Conservation (phyloP, 148 eudicot genomes). For the Fagopyrum tataricum region DNA sequence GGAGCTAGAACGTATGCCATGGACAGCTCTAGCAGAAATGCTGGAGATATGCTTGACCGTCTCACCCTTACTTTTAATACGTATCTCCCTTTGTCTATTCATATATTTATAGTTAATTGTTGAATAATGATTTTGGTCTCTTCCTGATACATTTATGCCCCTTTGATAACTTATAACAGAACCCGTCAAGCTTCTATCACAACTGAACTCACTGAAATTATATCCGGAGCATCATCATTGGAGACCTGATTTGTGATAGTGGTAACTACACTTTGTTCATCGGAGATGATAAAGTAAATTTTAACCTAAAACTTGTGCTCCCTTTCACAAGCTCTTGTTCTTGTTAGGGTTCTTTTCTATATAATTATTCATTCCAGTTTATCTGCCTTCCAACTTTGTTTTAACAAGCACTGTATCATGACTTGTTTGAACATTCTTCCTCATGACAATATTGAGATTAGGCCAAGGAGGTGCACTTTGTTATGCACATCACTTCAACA, state of each 20-base stretch:
- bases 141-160: neutral
- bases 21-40: conserved; percentile 63
- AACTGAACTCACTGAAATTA: conserved; percentile 12
- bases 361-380: neutral
- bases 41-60: conserved; percentile 28
- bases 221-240: conserved; percentile 13
- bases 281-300: neutral
- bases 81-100: neutral
- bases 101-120: neutral
- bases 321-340: neutral
- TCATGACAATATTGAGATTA: no score
- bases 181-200: conserved; percentile 16
- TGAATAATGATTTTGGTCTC: neutral
- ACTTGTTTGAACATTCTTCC: no score
- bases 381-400: no score
- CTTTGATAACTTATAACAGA: conserved; percentile 3
- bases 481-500: no score
- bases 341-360: neutral
- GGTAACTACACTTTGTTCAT: neutral
- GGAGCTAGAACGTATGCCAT: conserved; percentile 66
- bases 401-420: no score
- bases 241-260: neutral
- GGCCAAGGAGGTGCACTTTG: no score
- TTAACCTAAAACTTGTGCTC: neutral
- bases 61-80: conserved; percentile 11